Evolutionary conservation across 768 basidiomycete species (phyloP).

Genomic region (Hydnomerulius pinastri): DNA sequence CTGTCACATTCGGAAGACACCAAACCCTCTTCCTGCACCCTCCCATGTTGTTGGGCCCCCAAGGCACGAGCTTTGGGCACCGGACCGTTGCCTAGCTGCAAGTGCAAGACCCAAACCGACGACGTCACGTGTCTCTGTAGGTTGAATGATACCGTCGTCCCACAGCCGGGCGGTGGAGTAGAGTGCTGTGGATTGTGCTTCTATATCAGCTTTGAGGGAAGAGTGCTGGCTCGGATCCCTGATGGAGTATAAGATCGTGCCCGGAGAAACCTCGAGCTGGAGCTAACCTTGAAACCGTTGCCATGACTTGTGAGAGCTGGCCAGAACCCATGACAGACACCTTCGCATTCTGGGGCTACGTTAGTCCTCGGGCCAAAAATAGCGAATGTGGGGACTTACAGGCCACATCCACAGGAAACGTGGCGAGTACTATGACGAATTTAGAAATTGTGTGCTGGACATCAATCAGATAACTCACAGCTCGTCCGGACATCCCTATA

Average conservation of each 20-base stretch:
- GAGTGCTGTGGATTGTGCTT: constrained; percentile 81
- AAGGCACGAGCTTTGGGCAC: constrained; percentile 8
- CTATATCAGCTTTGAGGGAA: constrained; percentile 78
- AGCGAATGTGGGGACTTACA: constrained; percentile 45
- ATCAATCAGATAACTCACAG: constrained; percentile 53
- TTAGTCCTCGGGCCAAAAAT: constrained; percentile 10
- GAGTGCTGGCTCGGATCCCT: constrained; percentile 82
- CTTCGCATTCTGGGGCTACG: constrained; percentile 69
- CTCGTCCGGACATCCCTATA: constrained; percentile 88
- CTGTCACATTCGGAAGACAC: constrained; percentile 85
- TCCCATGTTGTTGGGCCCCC: constrained; percentile 62
- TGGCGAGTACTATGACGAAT: constrained; percentile 71
- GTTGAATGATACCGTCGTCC: constrained; percentile 92
- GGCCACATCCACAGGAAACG: constrained; percentile 99
- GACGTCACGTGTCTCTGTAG: constrained; percentile 85
- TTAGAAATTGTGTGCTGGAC: constrained; percentile 6
- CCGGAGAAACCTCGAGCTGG: background rate
- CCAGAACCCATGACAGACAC: constrained; percentile 95
- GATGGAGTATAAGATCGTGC: background rate
- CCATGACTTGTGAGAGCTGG: constrained; percentile 93
- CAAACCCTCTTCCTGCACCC: constrained; percentile 71
- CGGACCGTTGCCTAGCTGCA: constrained; percentile 49
- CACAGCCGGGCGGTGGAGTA: constrained; percentile 93
- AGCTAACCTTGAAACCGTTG: constrained; percentile 77
- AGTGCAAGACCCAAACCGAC: constrained; percentile 87